Conservation (phyloP, 1,139 yeast genomes). For the Sugiyamaella paludigena region DNA sequence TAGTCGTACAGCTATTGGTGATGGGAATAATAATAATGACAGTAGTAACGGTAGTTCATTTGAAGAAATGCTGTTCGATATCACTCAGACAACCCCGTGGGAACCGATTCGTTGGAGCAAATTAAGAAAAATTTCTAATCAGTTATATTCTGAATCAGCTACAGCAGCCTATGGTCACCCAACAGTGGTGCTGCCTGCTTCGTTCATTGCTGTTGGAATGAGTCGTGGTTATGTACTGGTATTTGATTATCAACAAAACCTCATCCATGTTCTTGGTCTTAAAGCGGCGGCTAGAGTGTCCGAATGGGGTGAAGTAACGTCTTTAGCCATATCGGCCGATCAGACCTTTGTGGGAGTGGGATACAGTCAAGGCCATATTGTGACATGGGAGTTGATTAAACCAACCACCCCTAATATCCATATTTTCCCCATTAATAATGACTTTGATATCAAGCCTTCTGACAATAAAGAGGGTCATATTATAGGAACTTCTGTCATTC, state of each 20-base stretch:
- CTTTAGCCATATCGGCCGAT: constrained; percentile 50
- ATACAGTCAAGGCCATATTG: constrained; percentile 45
- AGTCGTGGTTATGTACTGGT: constrained; percentile 54
- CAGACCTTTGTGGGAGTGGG: constrained; percentile 51
- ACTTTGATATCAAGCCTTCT: constrained; percentile 24
- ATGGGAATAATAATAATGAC: neutral
- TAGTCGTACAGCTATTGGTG: constrained; percentile 3
- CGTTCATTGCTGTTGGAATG: constrained; percentile 63
- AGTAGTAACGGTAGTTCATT: neutral
- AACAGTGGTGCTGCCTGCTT: constrained; percentile 47
- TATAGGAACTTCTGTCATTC: constrained; percentile 45
- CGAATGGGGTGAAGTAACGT: constrained; percentile 45
- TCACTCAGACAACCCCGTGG: constrained; percentile 27
- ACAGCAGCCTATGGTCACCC: constrained; percentile 50
- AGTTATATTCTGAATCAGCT: constrained; percentile 42
- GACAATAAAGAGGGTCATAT: constrained; percentile 53
- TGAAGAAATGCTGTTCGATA: constrained; percentile 11
- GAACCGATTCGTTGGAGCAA: constrained; percentile 46
- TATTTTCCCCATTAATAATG: constrained; percentile 38
- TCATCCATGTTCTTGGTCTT: constrained; percentile 44
- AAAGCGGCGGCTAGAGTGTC: constrained; percentile 26
- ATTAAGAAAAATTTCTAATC: constrained; percentile 43
- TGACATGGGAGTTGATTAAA: constrained; percentile 46
- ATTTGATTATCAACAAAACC: constrained; percentile 62
- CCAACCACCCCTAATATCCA: constrained; percentile 34